phyloP scores from a whole-genome alignment of 2,329 filamentous ascomycete genomes.

The Fusarium pseudoanthophilum region DNA sequence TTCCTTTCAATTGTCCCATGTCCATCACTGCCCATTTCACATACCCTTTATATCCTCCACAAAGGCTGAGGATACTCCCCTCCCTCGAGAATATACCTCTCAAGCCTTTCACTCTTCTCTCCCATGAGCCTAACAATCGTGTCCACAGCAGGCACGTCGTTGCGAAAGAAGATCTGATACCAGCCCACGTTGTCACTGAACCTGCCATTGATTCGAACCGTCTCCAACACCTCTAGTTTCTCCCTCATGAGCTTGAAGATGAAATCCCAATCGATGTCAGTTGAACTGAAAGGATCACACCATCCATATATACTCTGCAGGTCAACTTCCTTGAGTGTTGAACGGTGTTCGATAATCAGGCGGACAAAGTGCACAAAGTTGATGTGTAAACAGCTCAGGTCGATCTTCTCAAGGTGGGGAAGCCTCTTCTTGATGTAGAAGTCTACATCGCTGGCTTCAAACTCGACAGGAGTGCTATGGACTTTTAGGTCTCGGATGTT shows the following conservation, averaged over 20 bases:
- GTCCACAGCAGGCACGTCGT: neutral
- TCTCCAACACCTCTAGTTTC: conserved; percentile 7
- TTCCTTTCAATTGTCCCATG: neutral
- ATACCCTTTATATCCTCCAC: conserved; percentile 8
- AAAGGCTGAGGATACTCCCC: conserved; percentile 29
- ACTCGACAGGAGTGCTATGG: neutral
- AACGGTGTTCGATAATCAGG: conserved; percentile 25
- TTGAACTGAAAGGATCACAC: conserved; percentile 5
- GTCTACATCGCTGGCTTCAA: conserved; percentile 14
- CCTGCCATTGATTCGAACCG: conserved; percentile 10
- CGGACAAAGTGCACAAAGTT: conserved; percentile 28
- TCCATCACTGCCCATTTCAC: neutral
- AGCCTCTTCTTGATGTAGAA: conserved; percentile 33
- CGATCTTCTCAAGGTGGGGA: conserved; percentile 32
- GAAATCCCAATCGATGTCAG: conserved; percentile 28
- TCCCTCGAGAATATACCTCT: conserved; percentile 30
- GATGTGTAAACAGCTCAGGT: conserved; percentile 21
- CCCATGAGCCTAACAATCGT: neutral
- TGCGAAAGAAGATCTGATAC: conserved; percentile 20
- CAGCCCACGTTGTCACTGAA: conserved; percentile 30
- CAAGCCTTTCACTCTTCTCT: conserved; percentile 14
- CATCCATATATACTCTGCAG: conserved; percentile 19
- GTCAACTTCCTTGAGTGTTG: conserved; percentile 25
- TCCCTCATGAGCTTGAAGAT: conserved; percentile 29
- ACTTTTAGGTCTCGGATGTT: conserved; percentile 33